These are phyloP conservation scores for Cicer yamashitae DNA, from an alignment of 306 rosid species.

Conservation along the genomic window DNA sequence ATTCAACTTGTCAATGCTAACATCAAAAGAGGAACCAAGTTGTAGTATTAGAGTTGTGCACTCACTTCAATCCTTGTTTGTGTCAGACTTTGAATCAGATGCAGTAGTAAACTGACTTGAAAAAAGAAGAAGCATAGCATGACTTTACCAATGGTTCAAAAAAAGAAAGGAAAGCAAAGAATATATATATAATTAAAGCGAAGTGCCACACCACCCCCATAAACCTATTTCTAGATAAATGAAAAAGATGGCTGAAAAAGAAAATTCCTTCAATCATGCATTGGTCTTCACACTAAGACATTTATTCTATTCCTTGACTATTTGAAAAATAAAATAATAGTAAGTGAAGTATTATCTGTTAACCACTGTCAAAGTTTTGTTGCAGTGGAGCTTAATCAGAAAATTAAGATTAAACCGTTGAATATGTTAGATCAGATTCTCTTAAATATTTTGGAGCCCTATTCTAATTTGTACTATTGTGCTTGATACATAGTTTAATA, in stretches of 20 bases:
- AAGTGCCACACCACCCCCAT: conserved; percentile 41
- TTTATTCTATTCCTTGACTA: conserved; percentile 45
- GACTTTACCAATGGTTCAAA: conserved; percentile 50
- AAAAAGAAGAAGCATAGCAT: conserved; percentile 59
- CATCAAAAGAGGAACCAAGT: conserved; percentile 45
- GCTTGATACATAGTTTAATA: too few relatives aligned
- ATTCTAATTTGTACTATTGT: too few relatives aligned
- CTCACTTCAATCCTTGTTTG: conserved; percentile 54
- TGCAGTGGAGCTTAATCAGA: conserved; percentile 43
- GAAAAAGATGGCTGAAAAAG: conserved; percentile 54
- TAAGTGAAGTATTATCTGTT: conserved; percentile 62
- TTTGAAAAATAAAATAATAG: neutral
- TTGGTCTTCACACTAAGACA: conserved; percentile 46
- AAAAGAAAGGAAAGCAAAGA: conserved; percentile 53
- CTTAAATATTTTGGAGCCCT: too few relatives aligned
- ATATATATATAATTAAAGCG: conserved; percentile 56
- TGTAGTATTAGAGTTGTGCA: conserved; percentile 34
- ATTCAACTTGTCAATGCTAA: conserved; percentile 54
- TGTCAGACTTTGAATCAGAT: conserved; percentile 58
- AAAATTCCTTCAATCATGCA: conserved; percentile 81
- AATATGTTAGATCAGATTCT: too few relatives aligned
- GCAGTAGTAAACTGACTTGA: conserved; percentile 47
- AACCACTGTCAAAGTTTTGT: conserved; percentile 53
- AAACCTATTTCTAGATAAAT: conserved; percentile 58
- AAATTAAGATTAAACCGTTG: neutral